A percentile compares a stretch with the other conserved stretches of the same genome.
Conservation (phyloP, 257 asterid species). For the Galeopsis tetrahit region DNA sequence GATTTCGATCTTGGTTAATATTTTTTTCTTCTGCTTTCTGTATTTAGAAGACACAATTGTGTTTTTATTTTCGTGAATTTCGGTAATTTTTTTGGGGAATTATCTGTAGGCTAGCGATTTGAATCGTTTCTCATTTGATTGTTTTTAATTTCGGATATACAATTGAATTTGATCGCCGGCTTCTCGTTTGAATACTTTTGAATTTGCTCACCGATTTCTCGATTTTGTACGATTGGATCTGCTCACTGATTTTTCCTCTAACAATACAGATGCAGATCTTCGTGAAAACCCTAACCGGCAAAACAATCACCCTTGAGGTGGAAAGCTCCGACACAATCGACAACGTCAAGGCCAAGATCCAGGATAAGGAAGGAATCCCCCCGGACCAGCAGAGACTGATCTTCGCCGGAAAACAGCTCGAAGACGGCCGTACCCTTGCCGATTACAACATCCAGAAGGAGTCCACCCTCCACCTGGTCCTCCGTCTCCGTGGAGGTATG, state of each 20-base stretch:
- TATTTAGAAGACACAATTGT: not conserved
- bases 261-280: not conserved
- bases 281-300: not conserved
- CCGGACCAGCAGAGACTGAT: conserved; percentile 47
- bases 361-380: conserved; percentile 32
- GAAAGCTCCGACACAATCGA: not conserved
- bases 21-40: not conserved
- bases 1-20: not conserved
- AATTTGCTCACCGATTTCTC: not conserved
- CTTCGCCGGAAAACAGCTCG: conserved; percentile 54
- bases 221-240: not conserved
- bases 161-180: too few relatives aligned
- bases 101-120: not conserved
- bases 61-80: not conserved
- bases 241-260: not conserved
- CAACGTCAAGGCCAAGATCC: conserved; percentile 32
- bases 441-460: conserved; percentile 62
- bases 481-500: conserved; percentile 57
- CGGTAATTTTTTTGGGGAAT: not conserved
- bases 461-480: conserved; percentile 53
- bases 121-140: too few relatives aligned
- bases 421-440: conserved; percentile 51
- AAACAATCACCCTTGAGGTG: not conserved
- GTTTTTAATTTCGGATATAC: too few relatives aligned
- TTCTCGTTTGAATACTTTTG: too few relatives aligned